These are phyloP conservation scores for Aspergillus floridensis DNA, from an alignment of 2,329 filamentous ascomycete genomes.

Conservation along the genomic window DNA sequence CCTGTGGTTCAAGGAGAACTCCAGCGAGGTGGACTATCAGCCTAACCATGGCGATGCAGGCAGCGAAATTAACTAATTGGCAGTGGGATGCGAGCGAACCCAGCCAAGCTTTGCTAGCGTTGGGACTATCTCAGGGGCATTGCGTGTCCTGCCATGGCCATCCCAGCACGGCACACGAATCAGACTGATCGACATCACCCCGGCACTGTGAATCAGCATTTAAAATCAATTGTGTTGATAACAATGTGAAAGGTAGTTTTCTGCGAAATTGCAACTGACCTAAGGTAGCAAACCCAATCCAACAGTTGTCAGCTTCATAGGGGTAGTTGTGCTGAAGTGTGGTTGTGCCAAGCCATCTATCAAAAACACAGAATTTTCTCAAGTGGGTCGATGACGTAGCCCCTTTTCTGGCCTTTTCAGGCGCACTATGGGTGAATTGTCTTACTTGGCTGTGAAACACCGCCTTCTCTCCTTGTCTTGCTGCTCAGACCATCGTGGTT, in stretches of 20 bases:
- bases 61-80: background rate
- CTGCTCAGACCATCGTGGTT: background rate
- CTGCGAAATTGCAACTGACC: background rate
- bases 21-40: background rate
- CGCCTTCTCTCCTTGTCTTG: background rate
- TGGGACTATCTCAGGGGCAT: conserved; percentile 2
- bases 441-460: background rate
- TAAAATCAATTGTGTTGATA: background rate
- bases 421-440: background rate
- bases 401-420: background rate
- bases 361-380: background rate
- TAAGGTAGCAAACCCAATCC: background rate
- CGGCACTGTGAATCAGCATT: background rate
- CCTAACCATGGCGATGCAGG: background rate
- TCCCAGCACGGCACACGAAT: background rate
- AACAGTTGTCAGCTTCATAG: background rate
- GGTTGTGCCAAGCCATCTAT: background rate
- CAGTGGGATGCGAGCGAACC: background rate
- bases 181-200: background rate
- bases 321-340: background rate
- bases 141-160: background rate
- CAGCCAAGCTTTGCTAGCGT: conserved; percentile 8
- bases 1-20: background rate
- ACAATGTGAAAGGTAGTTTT: background rate
- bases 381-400: background rate